phyloP scores from a whole-genome alignment of 2,329 filamentous ascomycete genomes.

The Aspergillus piperis region DNA sequence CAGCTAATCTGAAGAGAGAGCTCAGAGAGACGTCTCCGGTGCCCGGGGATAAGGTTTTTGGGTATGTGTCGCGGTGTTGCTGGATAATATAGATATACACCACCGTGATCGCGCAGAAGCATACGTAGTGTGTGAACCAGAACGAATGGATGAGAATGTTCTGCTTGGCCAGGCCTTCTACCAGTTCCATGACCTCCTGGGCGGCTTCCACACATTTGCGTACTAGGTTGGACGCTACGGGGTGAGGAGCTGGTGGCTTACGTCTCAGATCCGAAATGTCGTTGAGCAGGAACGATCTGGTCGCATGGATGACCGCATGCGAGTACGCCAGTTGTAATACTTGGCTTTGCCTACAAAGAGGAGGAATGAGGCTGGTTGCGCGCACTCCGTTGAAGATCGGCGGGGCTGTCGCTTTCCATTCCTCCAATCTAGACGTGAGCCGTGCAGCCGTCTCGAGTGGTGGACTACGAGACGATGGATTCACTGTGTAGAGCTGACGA shows the following conservation, averaged over 20 bases:
- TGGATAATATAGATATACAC: slow-evolving; percentile 48
- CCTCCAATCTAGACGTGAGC: slow-evolving; percentile 37
- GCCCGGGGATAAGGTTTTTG: slow-evolving; percentile 19
- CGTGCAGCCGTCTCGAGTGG: slow-evolving; percentile 37
- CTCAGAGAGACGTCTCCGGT: slow-evolving; percentile 24
- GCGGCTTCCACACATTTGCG: slow-evolving; percentile 49
- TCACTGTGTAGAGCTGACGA: slow-evolving; percentile 46
- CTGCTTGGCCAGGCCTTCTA: slow-evolving; percentile 39
- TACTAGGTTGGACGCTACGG: slow-evolving; percentile 39
- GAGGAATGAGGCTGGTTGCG: slow-evolving; percentile 40
- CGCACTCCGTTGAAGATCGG: slow-evolving; percentile 40
- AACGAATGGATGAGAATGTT: slow-evolving; percentile 42
- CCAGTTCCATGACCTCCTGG: slow-evolving; percentile 41
- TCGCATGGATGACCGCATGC: slow-evolving; percentile 43
- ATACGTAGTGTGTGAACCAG: slow-evolving; percentile 48
- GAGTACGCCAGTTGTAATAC: slow-evolving; percentile 42
- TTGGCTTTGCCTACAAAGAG: slow-evolving; percentile 42
- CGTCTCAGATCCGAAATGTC: slow-evolving; percentile 41
- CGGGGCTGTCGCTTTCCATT: slow-evolving; percentile 40
- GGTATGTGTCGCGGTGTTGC: slow-evolving; percentile 31
- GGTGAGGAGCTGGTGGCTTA: slow-evolving; percentile 30
- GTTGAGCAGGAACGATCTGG: slow-evolving; percentile 39
- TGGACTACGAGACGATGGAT: slow-evolving; percentile 30
- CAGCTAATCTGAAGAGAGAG: slow-evolving; percentile 45
- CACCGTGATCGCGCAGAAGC: slow-evolving; percentile 45